Base-by-base conservation (phyloP, 1,139 yeast genomes). In the Kurtzmaniella quercitrusa region DNA sequence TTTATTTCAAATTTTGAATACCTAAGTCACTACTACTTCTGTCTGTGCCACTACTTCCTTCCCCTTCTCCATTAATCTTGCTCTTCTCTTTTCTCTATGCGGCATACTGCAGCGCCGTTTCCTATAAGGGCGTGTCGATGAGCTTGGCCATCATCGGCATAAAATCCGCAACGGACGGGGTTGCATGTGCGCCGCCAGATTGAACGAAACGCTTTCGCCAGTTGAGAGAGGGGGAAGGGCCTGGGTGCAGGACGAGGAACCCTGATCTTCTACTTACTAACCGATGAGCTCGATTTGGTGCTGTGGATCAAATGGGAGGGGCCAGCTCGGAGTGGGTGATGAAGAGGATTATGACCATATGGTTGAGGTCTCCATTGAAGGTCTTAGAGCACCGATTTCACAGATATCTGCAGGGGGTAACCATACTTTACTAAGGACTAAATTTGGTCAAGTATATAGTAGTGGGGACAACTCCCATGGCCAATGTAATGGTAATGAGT, bases 271-370 rank as follows among this genome's bases (percentile, higher is more conserved):
- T 21, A 21, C 23, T 21, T 21, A 27, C 31, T 27, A 27, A 17
- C 10, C 23, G 14, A 34, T 34, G 37, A 34, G 14, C 21, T 17
- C 23, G 10, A 18, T 34, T 12, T 34, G 41, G 16, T 40, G 46
- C 25, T 82, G 94, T 60, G 98, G 98, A 0, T 89, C 96, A 2
- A 91, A 91, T 63, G 96, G 96, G 1, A 69, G 64, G 40, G 80
- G 63, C 45, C 98, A 91, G 58, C 70, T 91, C 41, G 97, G 97
- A 2, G 60, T 77, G 2, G 77, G 74, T 1, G 74, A 78, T 43
- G 66, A 66, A 38, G 75, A 74, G 1, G 97, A 91, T 58, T 57
- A 70, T 23, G 53, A 58, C 41, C 43, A 21, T 1, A 65, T 80
- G 4, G 53, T 48, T 27, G 50, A 55, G 2, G 62, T 63, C 12